Percentiles rank a stretch among this genome's conserved stretches.
phyloP scores from a whole-genome alignment of 2,329 filamentous ascomycete genomes.

The Leptographium procerum region DNA sequence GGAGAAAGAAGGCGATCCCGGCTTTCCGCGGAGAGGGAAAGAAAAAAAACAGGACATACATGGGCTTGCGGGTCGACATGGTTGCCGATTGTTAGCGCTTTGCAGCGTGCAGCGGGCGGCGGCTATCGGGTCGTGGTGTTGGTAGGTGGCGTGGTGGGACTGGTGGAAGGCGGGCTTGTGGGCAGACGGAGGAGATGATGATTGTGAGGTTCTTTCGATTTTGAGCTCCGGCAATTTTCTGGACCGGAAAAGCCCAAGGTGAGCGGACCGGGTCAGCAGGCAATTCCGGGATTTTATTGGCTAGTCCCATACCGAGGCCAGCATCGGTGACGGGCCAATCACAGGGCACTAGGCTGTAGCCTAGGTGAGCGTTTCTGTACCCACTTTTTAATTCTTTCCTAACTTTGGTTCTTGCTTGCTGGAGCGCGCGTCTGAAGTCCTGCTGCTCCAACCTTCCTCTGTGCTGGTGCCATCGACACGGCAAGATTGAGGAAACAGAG shows the following conservation, averaged over 20 bases:
- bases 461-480: neutral
- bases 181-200: neutral
- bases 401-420: neutral
- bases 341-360: constrained; percentile 2
- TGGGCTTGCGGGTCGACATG: constrained; percentile 50
- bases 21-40: neutral
- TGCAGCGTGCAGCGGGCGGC: constrained; percentile 15
- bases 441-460: neutral
- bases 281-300: constrained; percentile 15
- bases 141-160: constrained; percentile 15
- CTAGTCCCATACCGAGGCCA: neutral
- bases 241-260: constrained; percentile 6
- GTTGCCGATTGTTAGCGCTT: constrained; percentile 18
- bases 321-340: constrained; percentile 10
- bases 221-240: constrained; percentile 5
- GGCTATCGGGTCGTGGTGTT: neutral
- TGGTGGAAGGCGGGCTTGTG: constrained; percentile 1
- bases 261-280: constrained; percentile 12
- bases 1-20: neutral
- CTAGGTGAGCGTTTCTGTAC: neutral
- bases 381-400: neutral
- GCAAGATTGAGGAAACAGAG: neutral
- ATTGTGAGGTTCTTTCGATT: constrained; percentile 3
- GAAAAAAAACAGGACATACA: constrained; percentile 34
- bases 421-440: neutral